phyloP scores from a whole-genome alignment of 2,329 filamentous ascomycete species.

The Alternaria sp. region DNA sequence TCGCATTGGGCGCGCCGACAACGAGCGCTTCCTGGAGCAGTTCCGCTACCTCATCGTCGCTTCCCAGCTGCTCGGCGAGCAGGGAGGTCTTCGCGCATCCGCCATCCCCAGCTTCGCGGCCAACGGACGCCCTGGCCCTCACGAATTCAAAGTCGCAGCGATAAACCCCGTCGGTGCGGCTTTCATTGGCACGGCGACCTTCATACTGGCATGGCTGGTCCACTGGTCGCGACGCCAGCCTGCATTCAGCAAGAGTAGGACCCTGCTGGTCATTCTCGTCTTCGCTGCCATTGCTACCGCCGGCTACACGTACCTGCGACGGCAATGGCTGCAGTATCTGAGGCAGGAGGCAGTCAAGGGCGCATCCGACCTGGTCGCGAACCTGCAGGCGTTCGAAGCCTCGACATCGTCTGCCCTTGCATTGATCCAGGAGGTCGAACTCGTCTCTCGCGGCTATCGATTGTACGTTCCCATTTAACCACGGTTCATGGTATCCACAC shows the following conservation, averaged over 20 bases:
- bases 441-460: slow-evolving; percentile 89
- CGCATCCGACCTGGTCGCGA: slow-evolving; percentile 71
- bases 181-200: slow-evolving; percentile 67
- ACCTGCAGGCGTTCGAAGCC: slow-evolving; percentile 81
- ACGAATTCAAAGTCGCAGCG: slow-evolving; percentile 50
- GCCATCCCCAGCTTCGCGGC: slow-evolving; percentile 36
- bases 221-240: slow-evolving; percentile 70
- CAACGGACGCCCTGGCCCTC: slow-evolving; percentile 30
- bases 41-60: slow-evolving; percentile 94
- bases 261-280: slow-evolving; percentile 54
- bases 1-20: slow-evolving; percentile 77
- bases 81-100: slow-evolving; percentile 48
- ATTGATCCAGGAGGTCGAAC: slow-evolving; percentile 92
- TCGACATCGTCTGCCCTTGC: slow-evolving; percentile 77
- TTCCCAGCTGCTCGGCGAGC: slow-evolving; percentile 81
- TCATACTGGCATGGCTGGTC: slow-evolving; percentile 69
- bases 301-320: slow-evolving; percentile 74
- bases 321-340: slow-evolving; percentile 82
- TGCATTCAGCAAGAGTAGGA: slow-evolving; percentile 63
- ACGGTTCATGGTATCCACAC: not conserved
- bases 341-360: slow-evolving; percentile 75
- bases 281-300: slow-evolving; percentile 62
- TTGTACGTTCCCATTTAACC: slow-evolving; percentile 62
- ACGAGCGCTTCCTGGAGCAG: slow-evolving; percentile 84
- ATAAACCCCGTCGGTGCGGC: slow-evolving; percentile 70